Conservation (phyloP, 768 basidiomycete species). For the Piloderma croceum region DNA sequence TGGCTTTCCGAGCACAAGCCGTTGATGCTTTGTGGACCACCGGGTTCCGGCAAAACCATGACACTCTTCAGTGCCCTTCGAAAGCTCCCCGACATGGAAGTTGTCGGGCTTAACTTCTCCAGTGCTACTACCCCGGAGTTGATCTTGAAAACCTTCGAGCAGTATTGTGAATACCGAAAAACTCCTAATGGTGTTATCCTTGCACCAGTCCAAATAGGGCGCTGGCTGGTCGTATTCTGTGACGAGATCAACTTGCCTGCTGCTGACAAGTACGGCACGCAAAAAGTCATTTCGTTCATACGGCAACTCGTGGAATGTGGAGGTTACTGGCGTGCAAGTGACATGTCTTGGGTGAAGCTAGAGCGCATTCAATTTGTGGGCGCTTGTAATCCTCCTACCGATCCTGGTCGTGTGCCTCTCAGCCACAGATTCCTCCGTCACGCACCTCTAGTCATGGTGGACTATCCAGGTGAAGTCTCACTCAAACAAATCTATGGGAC, state of each 20-base stretch:
- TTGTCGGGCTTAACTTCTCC: conserved; percentile 98
- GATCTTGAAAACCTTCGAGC: conserved; percentile 98
- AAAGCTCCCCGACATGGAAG: conserved; percentile 97
- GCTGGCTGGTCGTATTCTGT: conserved; percentile 99
- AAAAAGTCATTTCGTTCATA: conserved; percentile 96
- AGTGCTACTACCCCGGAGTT: conserved; percentile 97
- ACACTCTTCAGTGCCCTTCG: conserved; percentile 96
- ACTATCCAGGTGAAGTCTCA: conserved; percentile 95
- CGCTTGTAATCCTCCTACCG: conserved; percentile 98
- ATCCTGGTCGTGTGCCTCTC: conserved; percentile 97
- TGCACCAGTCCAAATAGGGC: conserved; percentile 89
- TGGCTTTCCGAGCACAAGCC: conserved; percentile 99
- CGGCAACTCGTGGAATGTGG: conserved; percentile 93
- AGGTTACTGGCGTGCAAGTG: conserved; percentile 90
- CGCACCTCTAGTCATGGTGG: conserved; percentile 97
- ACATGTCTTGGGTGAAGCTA: conserved; percentile 95
- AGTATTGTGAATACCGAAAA: conserved; percentile 98
- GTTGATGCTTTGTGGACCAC: conserved; percentile 95
- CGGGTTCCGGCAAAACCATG: conserved; percentile 99
- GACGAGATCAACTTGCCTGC: conserved; percentile 99
- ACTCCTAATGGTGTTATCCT: conserved; percentile 97
- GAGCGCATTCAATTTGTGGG: conserved; percentile 99
- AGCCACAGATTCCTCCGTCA: conserved; percentile 97
- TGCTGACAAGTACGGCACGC: conserved; percentile 95
- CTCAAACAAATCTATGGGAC: conserved; percentile 98